Evolutionary conservation across 2,329 filamentous ascomycete genomes (phyloP), one percentile per base, ranked within the genome.

Genomic region (Trichoderma semiorbis): DNA sequence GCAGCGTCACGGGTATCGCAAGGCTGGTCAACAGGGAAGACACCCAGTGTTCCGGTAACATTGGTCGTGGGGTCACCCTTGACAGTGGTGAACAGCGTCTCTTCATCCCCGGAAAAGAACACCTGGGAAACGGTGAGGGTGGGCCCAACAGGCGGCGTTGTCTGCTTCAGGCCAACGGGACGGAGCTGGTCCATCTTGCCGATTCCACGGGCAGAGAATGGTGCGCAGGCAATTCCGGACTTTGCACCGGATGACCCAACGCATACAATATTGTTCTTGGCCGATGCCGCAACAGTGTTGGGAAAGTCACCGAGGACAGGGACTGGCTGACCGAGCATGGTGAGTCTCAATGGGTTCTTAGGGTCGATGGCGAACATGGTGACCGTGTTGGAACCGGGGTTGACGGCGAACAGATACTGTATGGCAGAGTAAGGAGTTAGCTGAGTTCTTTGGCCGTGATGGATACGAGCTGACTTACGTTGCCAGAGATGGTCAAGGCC

Each of bases 121-220:
- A 85, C 82, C 8, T 91, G 88, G 0, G 89, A 90, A 3, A 91
- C 83, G 0, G 87, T 90, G 78, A 90, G 89, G 2, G 81, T 78
- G 0, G 89, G 88, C 0, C 89, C 89, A 0, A 81, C 78, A 0
- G 90, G 88, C 0, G 90, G 89, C 0, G 86, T 90, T 0, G 83
- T 84, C 76, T 91, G 89, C 1, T 80, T 78, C 1, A 91, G 75
- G 14, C 85, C 81, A 72, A 90, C 85, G 0, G 80, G 70, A 0
- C 85, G 82, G 0, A 86, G 81, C 1, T 70, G 78, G 70, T 88
- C 86, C 77, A 87, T 83, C 6, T 79, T 73, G 0, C 74, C 76
- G 1, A 88, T 76, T 0, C 85, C 86, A 0, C 73, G 34, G 1
- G 72, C 14, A 0, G 79, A 80, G 73, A 85, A 85, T 1, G 74